Percentiles rank a stretch among this genome's conserved stretches.
These are phyloP conservation scores for Quercus agrifolia DNA, from an alignment of 306 rosid species.

Conservation along the genomic window DNA sequence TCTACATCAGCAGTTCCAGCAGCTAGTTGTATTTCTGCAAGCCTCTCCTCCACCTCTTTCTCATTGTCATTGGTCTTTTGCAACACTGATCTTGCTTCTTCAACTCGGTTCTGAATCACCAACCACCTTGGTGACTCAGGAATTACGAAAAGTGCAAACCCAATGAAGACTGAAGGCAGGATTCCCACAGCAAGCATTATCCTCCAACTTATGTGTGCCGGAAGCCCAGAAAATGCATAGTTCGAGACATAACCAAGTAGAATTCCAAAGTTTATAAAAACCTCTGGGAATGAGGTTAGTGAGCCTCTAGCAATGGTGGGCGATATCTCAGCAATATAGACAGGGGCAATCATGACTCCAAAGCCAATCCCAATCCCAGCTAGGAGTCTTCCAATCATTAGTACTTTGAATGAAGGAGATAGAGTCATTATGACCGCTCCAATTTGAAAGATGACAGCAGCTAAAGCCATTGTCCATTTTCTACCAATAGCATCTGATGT, in stretches of 20 bases:
- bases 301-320: constrained; percentile 75
- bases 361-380: constrained; percentile 93
- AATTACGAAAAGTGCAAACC: constrained; percentile 79
- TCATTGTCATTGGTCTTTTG: constrained; percentile 69
- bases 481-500: constrained; percentile 84
- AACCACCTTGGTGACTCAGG: constrained; percentile 97
- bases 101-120: constrained; percentile 69
- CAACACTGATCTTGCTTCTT: constrained; percentile 80
- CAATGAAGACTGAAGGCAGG: constrained; percentile 79
- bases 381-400: constrained; percentile 65
- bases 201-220: constrained; percentile 79
- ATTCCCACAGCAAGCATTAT: constrained; percentile 90
- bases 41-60: constrained; percentile 83
- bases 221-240: constrained; percentile 71
- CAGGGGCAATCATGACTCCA: constrained; percentile 89
- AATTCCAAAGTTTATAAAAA: constrained; percentile 79
- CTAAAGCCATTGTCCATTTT: constrained; percentile 95
- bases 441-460: constrained; percentile 68
- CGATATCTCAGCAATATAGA: constrained; percentile 87
- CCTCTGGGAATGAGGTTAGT: constrained; percentile 85
- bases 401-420: constrained; percentile 68
- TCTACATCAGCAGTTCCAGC: constrained; percentile 54
- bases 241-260: constrained; percentile 88
- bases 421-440: constrained; percentile 79
- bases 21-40: constrained; percentile 73